Evolutionary conservation across 2,329 filamentous ascomycete species (phyloP).

Genomic region (Beauveria asiatica): DNA sequence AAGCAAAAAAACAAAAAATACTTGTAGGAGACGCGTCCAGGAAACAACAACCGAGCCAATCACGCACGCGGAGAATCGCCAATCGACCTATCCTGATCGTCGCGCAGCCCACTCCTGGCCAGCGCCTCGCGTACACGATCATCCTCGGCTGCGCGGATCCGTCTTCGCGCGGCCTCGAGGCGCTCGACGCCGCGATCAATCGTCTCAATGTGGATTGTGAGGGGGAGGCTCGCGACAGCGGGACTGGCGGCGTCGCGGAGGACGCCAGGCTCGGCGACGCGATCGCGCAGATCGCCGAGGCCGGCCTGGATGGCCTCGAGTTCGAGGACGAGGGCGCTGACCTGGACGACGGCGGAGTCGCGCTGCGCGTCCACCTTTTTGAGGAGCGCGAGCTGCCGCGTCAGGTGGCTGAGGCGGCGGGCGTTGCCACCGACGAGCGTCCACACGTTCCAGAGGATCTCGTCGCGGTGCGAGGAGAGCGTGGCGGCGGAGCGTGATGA

Average conservation of each 20-base stretch:
- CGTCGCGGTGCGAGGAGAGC: constrained; percentile 50
- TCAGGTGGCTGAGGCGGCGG: constrained; percentile 49
- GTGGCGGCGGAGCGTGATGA: constrained; percentile 54
- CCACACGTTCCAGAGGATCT: constrained; percentile 64
- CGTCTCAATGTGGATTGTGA: constrained; percentile 67
- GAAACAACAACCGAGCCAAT: neutral
- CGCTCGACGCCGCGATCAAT: constrained; percentile 66
- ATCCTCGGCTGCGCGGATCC: constrained; percentile 50
- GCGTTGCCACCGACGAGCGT: constrained; percentile 65
- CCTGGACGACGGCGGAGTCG: constrained; percentile 55
- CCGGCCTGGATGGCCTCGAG: constrained; percentile 64
- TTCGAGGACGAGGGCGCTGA: constrained; percentile 62
- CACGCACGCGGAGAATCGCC: constrained; percentile 22
- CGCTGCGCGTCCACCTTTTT: constrained; percentile 58
- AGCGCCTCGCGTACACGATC: constrained; percentile 47
- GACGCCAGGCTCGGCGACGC: constrained; percentile 58
- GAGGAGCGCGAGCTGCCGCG: constrained; percentile 56
- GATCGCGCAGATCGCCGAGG: constrained; percentile 62
- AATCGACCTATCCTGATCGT: constrained; percentile 31
- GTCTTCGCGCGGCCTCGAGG: constrained; percentile 54
- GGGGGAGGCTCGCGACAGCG: constrained; percentile 38
- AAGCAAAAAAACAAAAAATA: neutral
- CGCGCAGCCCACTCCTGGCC: constrained; percentile 33
- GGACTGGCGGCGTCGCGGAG: constrained; percentile 34
- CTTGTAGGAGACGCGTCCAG: neutral